Evolutionary conservation across 1,284 basidiomycete genomes (phyloP), one percentile per base, ranked within the genome.

Genomic region (Leccinum angustisporum): DNA sequence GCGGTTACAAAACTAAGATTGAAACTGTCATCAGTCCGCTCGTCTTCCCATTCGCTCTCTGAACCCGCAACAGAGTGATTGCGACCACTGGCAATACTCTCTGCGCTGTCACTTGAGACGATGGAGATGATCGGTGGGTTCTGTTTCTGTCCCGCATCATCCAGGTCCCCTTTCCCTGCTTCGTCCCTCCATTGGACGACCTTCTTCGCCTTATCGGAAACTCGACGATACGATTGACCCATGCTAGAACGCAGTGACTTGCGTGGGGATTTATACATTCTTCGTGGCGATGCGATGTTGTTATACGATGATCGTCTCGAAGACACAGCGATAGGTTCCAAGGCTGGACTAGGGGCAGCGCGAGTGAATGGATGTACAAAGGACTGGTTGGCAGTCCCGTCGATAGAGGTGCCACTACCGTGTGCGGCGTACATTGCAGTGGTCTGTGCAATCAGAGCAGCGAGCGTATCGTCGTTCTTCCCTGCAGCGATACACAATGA

Each of bases 181-280:
- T 95, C 91, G 69, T 97, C 94, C 59, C 83, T 85, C 94, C 94
- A 97, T 69, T 95, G 88, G 16, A 97, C 91, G 59, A 85, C 89
- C 75, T 96, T 96, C 72, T 84, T 85, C 75, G 88, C 83, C 67
- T 84, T 87, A 63, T 88, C 86, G 1, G 86, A 84, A 16, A 80
- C 79, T 59, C 84, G 80, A 54, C 86, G 80, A 68, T 87, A 87
- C 1, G 87, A 82, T 54, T 84, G 81, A n/a, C 82, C 75, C 16
- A 88, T 67, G 64, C 85, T 90, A 13, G 86, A 82, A 16, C 89
- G 86, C 57, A 88, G 68, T 2, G 88, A 92, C 72, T 87, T 90
- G 61, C 89, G 81, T 2, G 90, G 90, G 13, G 88, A 85, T 67
- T 83, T 83, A 65, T 78, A 74, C 2, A 72, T 67, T 58, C 77